These are phyloP conservation scores for Auricularia heimuer DNA, from an alignment of 768 basidiomycete genomes.

Conservation along the genomic window DNA sequence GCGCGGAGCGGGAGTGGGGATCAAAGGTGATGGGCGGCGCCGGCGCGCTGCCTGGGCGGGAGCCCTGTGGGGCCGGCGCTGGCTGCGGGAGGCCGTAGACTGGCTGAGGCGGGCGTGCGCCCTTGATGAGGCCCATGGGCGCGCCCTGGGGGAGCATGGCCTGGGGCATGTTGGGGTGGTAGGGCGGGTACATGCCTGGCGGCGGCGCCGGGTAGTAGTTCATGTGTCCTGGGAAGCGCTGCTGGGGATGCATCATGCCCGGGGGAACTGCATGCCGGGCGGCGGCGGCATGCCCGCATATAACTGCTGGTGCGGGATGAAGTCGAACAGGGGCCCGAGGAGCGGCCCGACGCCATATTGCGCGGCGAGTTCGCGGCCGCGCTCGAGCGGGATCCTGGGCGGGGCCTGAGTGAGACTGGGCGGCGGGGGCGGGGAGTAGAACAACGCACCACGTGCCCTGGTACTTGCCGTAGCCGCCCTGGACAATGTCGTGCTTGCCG, in stretches of 20 bases:
- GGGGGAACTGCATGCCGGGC: conserved; percentile 31
- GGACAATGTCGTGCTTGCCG: conserved; percentile 95
- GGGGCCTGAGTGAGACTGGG: neutral
- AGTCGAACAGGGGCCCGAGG: conserved; percentile 87
- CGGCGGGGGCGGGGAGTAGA: neutral
- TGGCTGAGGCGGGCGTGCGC: conserved; percentile 37
- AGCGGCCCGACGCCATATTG: conserved; percentile 88
- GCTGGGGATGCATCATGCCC: conserved; percentile 18
- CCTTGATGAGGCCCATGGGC: conserved; percentile 30
- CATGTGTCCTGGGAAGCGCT: neutral
- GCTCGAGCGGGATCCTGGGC: conserved; percentile 87
- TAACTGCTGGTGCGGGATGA: conserved; percentile 47
- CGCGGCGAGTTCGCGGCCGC: conserved; percentile 84
- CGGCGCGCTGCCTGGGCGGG: conserved; percentile 7
- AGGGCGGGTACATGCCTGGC: neutral
- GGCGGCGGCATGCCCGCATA: conserved; percentile 9
- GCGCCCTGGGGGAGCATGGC: conserved; percentile 1
- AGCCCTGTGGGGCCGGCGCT: neutral
- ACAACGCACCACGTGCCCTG: conserved; percentile 85
- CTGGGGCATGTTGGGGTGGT: conserved; percentile 2
- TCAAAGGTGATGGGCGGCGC: conserved; percentile 8
- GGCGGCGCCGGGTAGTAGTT: neutral
- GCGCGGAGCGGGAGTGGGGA: conserved; percentile 15
- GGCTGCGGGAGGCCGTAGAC: conserved; percentile 26
- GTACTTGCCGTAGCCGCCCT: conserved; percentile 98